Evolutionary conservation across 2,329 filamentous ascomycete species (phyloP).

Genomic region (Trichoderma sp.): DNA sequence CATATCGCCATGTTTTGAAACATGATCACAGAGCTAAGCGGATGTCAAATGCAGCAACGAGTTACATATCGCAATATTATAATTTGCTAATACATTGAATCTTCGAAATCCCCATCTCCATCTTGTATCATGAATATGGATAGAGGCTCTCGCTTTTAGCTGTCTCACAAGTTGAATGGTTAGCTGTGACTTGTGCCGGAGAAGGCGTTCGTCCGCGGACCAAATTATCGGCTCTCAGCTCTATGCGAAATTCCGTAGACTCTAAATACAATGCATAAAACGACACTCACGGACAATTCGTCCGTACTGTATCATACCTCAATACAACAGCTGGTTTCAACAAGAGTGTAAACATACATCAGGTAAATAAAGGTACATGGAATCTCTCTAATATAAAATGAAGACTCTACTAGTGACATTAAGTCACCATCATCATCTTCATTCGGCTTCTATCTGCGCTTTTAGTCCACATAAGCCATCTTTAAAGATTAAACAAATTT

Average conservation of each 20-base stretch:
- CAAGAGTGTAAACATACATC: neutral
- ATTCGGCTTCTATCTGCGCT: too few species aligned
- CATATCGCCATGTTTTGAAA: neutral
- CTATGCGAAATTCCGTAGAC: neutral
- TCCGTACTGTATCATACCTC: neutral
- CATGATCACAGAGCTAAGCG: neutral
- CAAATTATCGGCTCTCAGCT: neutral
- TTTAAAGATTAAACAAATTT: neutral
- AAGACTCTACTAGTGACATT: neutral
- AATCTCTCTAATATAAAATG: neutral
- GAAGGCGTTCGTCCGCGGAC: conserved; percentile 19
- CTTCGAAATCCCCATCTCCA: neutral
- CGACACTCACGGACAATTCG: conserved; percentile 18
- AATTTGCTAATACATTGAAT: neutral
- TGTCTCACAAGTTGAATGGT: neutral
- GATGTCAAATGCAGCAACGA: neutral
- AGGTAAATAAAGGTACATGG: neutral
- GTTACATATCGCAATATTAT: neutral
- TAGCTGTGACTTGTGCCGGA: neutral
- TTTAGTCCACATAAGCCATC: neutral
- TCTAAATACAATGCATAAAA: neutral
- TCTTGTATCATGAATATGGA: too few species aligned
- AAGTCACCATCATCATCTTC: neutral
- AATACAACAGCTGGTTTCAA: neutral
- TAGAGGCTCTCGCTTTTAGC: too few species aligned